Base-by-base conservation (phyloP, 1,139 yeast genomes). In the Diutina scorzettiae region DNA sequence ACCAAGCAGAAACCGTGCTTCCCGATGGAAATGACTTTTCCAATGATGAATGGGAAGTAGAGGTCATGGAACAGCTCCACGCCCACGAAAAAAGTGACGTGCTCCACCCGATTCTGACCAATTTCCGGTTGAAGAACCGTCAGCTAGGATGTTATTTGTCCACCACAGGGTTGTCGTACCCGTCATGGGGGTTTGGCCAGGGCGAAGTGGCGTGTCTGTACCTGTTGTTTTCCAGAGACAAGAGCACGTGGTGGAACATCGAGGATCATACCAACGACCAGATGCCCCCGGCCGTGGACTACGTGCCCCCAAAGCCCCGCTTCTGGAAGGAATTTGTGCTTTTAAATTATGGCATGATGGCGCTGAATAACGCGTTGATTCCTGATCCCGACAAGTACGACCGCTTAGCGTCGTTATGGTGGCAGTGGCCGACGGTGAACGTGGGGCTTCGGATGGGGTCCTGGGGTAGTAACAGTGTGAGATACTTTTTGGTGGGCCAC, bases 131-230 rank as follows among this genome's bases (percentile, higher is more conserved):
- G 43, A 71, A 64, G 48, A 83, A 81, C 54, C 72, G 71, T 45
- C 69, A 57, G 0, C 54, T 81, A 42, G 89, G 87, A 2, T 82
- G 93, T 53, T 82, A 81, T 53, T 63, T 82, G 49, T 80, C 86
- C 5, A 78, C 87, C 0, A 77, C 87, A 0, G 91, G 91, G 6
- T 60, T 66, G 43, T 59, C 83, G 1, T 80, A 78, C 51, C 93
- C 93, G 3, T 63, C 79, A 1, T 82, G 93, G 93, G 93, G 93
- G 1, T 82, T 76, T 58, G 77, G 75, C 47, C 93, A 82, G 59
- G 86, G 87, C 20, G 93, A 82, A 58, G 84, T 82, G 32, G 75
- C 78, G 6, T 82, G 93, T 57, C 78, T 78, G 50, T 57, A 64
- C 19, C 59, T 78, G 1, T 61, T 68, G 56, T 62, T 69, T 33